Evolutionary conservation across 257 asterid species (phyloP).

Genomic region (Lithospermum erythrorhizon): DNA sequence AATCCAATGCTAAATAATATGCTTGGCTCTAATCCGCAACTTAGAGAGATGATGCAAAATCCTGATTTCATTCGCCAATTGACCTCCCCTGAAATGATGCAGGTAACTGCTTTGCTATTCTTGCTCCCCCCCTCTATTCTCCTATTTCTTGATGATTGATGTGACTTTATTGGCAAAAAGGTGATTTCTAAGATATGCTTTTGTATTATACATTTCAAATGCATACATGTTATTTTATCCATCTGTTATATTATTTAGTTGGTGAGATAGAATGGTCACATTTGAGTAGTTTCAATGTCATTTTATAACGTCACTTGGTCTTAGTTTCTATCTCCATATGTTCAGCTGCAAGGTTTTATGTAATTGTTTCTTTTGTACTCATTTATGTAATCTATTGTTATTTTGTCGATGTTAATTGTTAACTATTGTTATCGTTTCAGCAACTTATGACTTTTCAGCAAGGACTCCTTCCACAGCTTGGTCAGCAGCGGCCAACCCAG

Average conservation of each 20-base stretch:
- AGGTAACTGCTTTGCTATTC: slow-evolving; percentile 19
- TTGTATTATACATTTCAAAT: neutral
- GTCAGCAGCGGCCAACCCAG: slow-evolving; percentile 30
- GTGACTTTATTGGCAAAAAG: neutral
- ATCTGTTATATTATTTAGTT: neutral
- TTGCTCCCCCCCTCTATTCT: neutral
- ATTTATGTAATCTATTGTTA: neutral
- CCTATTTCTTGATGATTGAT: neutral
- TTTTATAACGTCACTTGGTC: neutral
- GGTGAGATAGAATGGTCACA: neutral
- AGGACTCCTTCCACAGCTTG: slow-evolving; percentile 36
- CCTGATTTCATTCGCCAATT: slow-evolving; percentile 43
- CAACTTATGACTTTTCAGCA: slow-evolving; percentile 38
- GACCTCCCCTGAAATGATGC: slow-evolving; percentile 42
- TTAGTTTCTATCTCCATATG: no score
- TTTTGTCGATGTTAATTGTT: neutral
- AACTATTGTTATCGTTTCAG: slow-evolving; percentile 18
- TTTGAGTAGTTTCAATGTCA: neutral
- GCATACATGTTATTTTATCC: neutral
- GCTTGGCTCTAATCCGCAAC: slow-evolving; percentile 48
- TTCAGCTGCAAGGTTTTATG: neutral
- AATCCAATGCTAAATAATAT: slow-evolving; percentile 37
- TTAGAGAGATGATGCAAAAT: slow-evolving; percentile 58
- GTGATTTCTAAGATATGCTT: no score
- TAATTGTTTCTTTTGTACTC: neutral